Conservation (phyloP, 78 protist species). For the Thecamonas trahens region DNA sequence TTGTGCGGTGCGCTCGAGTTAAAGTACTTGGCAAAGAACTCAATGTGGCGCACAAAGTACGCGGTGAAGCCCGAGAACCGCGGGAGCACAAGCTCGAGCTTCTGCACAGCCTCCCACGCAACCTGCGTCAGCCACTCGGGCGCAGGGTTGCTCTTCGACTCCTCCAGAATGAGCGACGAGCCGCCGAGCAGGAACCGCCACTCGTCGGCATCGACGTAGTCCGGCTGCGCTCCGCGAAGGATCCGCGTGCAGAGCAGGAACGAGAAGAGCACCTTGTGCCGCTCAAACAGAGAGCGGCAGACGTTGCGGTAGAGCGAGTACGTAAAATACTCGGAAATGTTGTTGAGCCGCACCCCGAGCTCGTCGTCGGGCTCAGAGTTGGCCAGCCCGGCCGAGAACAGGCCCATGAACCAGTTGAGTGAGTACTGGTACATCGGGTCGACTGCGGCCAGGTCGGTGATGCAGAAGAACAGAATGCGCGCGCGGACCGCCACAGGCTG, state of each 20-base stretch:
- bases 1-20: conserved; percentile 20
- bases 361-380: conserved; percentile 17
- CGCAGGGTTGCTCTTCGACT: conserved; percentile 38
- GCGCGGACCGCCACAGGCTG: conserved; percentile 50
- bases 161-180: background rate
- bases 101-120: conserved; percentile 58
- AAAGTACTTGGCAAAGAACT: conserved; percentile 16
- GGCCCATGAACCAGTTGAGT: conserved; percentile 70
- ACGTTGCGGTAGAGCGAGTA: conserved; percentile 60
- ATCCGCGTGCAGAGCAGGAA: conserved; percentile 40
- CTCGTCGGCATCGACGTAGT: conserved; percentile 17
- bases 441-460: conserved; percentile 49
- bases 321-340: conserved; percentile 52
- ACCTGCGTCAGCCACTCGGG: conserved; percentile 51
- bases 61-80: conserved; percentile 21
- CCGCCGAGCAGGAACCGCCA: conserved; percentile 69
- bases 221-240: conserved; percentile 8
- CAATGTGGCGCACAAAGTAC: background rate
- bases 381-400: conserved; percentile 42
- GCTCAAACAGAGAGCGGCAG: conserved; percentile 79
- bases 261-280: conserved; percentile 75
- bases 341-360: conserved; percentile 27
- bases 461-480: conserved; percentile 74
- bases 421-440: conserved; percentile 94
- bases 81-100: conserved; percentile 32